phyloP scores from a whole-genome alignment of 371 early-diverging fungal genomes.

The Umbelopsis sp. region DNA sequence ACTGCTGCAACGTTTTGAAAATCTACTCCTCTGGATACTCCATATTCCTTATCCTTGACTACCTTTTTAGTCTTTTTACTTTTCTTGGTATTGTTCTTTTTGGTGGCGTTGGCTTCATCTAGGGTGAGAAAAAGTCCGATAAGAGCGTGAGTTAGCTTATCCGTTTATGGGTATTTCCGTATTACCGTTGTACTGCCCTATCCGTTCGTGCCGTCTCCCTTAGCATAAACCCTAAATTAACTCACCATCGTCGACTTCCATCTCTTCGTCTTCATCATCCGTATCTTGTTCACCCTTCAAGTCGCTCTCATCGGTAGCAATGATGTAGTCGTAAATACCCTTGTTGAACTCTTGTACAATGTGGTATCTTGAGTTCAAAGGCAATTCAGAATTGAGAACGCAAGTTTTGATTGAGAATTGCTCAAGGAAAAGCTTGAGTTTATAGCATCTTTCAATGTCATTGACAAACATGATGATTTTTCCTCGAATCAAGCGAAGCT shows the following conservation, averaged over 20 bases:
- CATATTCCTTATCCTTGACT: slow-evolving; percentile 82
- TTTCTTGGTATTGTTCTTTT: slow-evolving; percentile 32
- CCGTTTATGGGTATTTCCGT: no score
- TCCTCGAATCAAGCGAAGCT: slow-evolving; percentile 85
- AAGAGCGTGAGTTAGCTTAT: neutral
- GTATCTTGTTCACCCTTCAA: slow-evolving; percentile 74
- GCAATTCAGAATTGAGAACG: slow-evolving; percentile 93
- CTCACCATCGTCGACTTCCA: slow-evolving; percentile 31
- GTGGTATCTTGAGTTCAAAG: slow-evolving; percentile 89
- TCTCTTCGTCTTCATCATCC: slow-evolving; percentile 53
- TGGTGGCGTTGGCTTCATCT: no score
- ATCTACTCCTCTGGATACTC: slow-evolving; percentile 97
- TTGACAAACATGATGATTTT: slow-evolving; percentile 95
- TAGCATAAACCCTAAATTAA: neutral
- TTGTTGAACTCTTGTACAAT: slow-evolving; percentile 97
- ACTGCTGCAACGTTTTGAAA: slow-evolving; percentile 93
- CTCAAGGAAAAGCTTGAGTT: slow-evolving; percentile 92
- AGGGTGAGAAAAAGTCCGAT: no score
- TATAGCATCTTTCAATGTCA: slow-evolving; percentile 90
- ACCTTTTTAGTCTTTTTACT: slow-evolving; percentile 55
- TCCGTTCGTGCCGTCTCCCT: no score
- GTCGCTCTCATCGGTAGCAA: slow-evolving; percentile 92
- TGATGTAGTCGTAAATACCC: slow-evolving; percentile 94
- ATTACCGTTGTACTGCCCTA: no score
- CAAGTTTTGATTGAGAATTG: slow-evolving; percentile 92